Evolutionary conservation across 208 protist species (phyloP), one percentile per base, ranked within the genome.

Genomic region (Wallacemonas sp.): DNA sequence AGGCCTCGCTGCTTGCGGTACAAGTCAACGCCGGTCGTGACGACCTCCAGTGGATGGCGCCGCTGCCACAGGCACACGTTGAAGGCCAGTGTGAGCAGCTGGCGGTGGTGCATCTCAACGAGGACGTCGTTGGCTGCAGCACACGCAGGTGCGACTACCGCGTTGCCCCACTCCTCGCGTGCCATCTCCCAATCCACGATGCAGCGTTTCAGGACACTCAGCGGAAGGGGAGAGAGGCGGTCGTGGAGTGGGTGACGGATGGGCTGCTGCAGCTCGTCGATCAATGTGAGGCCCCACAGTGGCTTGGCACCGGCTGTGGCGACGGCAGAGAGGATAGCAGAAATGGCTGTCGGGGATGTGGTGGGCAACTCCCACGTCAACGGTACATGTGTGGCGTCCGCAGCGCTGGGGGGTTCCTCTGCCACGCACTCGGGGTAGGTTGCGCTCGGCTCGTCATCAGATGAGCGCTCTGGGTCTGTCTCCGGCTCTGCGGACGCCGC

Each of bases 21-120:
- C 32, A 85, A 71, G 2, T 79, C 61, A 12, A 94, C 61, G 9
- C 81, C 72, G 12, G 55, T 62, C 1, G 64, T 29, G 2, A 92
- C 33, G 17, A 94, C 61, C 17, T 68, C 68, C 0, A 92, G 67
- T 27, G 88, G 88, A 61, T 89, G 74, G 0, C 81, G 80, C 8
- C 88, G 76, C 68, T 94, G 88, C 85, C 88, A 94, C 34, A 89
- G 76, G 36, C 72, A 80, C 39, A 93, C 65, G 62, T 90, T 76
- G 44, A 77, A 90, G 4, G 83, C 68, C 1, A 84, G 61, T 36
- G 61, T 54, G 60, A 88, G 80, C 17, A 55, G 33, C 32, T 52
- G n/a, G 23, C 65, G 47, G 2, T 56, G 27, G 17, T 23, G 30
- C 5, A 57, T n/a, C 24, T 39, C 24, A 1, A 56, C 55, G 27